These are phyloP conservation scores for Arthrinium puccinioides DNA, from an alignment of 2,329 filamentous ascomycete genomes.

Conservation along the genomic window DNA sequence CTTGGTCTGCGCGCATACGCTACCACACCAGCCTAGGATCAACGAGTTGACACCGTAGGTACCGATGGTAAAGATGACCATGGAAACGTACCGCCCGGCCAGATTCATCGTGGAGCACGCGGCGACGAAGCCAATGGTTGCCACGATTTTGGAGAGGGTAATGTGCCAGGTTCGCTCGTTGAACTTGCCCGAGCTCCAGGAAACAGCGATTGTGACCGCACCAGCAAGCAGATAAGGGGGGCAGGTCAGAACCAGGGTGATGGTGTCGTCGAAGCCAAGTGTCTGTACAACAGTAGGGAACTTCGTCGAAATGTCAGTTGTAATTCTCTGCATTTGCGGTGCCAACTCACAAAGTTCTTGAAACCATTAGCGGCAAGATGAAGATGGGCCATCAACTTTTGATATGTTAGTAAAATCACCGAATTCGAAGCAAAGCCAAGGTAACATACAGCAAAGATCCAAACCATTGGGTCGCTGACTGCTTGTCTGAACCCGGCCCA, in stretches of 20 bases:
- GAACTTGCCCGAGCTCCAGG: slow-evolving; percentile 33
- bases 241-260: slow-evolving; percentile 39
- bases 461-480: slow-evolving; percentile 32
- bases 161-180: slow-evolving; percentile 42
- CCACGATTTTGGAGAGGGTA: slow-evolving; percentile 30
- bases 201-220: slow-evolving; percentile 28
- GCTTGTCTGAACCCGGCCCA: slow-evolving; percentile 33
- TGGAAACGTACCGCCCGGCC: slow-evolving; percentile 7
- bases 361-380: slow-evolving; percentile 22
- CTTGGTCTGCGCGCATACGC: slow-evolving; percentile 33
- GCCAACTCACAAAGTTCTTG: slow-evolving; percentile 12
- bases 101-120: slow-evolving; percentile 2
- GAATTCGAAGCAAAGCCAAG: not conserved
- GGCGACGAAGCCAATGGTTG: slow-evolving; percentile 24
- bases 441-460: slow-evolving; percentile 23
- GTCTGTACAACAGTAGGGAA: slow-evolving; percentile 30
- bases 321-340: too few species aligned
- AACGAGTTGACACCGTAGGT: slow-evolving; percentile 35
- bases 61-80: slow-evolving; percentile 17
- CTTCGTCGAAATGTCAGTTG: not conserved
- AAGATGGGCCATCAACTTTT: slow-evolving; percentile 36
- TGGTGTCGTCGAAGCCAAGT: slow-evolving; percentile 32
- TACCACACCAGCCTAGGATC: slow-evolving; percentile 34
- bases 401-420: not conserved
- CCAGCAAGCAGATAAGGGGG: slow-evolving; percentile 26